A percentile compares a stretch with the other conserved stretches of the same genome.
Evolutionary conservation across 208 protist genomes (phyloP).

Genomic region (Kentomonas sorsogonicus): DNA sequence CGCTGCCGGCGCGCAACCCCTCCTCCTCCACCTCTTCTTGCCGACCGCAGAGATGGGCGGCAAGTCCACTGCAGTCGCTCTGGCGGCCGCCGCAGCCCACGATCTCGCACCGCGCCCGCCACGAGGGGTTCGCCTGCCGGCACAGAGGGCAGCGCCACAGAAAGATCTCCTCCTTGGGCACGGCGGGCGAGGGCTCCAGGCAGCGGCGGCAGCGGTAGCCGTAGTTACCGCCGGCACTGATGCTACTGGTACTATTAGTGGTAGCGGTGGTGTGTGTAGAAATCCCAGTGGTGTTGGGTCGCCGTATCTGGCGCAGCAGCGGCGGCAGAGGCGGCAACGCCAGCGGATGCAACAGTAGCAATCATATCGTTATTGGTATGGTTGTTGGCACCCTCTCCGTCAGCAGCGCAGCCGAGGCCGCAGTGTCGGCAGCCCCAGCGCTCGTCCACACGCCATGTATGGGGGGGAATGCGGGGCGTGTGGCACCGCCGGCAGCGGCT

Average conservation of each 20-base stretch:
- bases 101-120: constrained; percentile 24
- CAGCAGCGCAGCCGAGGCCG: too few species aligned
- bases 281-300: too few species aligned
- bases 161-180: constrained; percentile 21
- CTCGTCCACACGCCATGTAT: constrained; percentile 27
- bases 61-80: neutral
- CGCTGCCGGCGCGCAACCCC: too few species aligned
- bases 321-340: too few species aligned
- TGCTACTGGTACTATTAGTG: neutral
- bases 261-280: constrained; percentile 13
- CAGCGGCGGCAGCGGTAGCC: constrained; percentile 35
- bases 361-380: too few species aligned
- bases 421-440: constrained; percentile 34
- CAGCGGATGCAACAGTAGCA: too few species aligned
- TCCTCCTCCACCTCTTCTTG: too few species aligned
- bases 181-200: constrained; percentile 27
- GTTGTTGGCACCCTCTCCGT: too few species aligned
- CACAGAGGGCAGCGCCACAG: constrained; percentile 53
- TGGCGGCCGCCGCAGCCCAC: constrained; percentile 32
- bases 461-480: constrained; percentile 20
- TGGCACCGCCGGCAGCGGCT: constrained; percentile 27
- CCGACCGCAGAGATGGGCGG: too few species aligned
- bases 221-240: constrained; percentile 15
- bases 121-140: constrained; percentile 23
- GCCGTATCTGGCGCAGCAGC: too few species aligned